Base-by-base conservation (phyloP, 345 rosid genomes). In the Ricinus communis region DNA sequence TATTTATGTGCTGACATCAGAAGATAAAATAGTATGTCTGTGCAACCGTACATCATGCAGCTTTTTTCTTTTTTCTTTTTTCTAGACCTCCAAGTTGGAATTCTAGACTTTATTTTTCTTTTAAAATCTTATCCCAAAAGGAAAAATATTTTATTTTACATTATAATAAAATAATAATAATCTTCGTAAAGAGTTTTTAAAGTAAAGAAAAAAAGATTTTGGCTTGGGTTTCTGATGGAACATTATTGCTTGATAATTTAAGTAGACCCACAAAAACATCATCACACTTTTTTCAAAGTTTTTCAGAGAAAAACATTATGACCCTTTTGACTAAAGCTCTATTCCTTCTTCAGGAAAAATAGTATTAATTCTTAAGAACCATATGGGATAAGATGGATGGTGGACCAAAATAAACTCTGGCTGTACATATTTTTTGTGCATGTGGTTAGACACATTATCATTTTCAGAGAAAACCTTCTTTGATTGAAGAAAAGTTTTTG, bases 231-330 rank as follows among this genome's bases (percentile, higher is more conserved):
- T 55, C 18, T 38, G 7, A 21, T 24, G 9, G 12, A 46, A 46
- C 19, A 46, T 58, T 46, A 69, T 70, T 60, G 57, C 3, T 58
- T 59, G 45, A 70, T 59, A 70, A 70, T 71, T 24, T 61, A 15
- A 22, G 16, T 3, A 12, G 67, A 19, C 66, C 51, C 60, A 21
- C n/a, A 49, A 9, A 10, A 25, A 15, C 18, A 61, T 38, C 10
- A 55, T 36, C 22, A 67, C 8, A n/a, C 41, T 70, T 46, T 25
- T 25, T n/a, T 4, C 27, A 21, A 36, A 2, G 0, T 6, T 50
- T 41, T 22, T 41, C 49, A 40, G n/a, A 62, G 49, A 11, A 38
- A 40, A 68, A 33, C n/a, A 68, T 68, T 24, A 68, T 19, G 16
- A 15, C 40, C 56, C 51, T 69, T 55, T 69, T 43, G 72, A 41